A percentile compares a stretch with the other conserved stretches of the same genome.
These are phyloP conservation scores for Colletotrichum liriopes DNA, from an alignment of 2,329 filamentous ascomycete species.

Conservation along the genomic window DNA sequence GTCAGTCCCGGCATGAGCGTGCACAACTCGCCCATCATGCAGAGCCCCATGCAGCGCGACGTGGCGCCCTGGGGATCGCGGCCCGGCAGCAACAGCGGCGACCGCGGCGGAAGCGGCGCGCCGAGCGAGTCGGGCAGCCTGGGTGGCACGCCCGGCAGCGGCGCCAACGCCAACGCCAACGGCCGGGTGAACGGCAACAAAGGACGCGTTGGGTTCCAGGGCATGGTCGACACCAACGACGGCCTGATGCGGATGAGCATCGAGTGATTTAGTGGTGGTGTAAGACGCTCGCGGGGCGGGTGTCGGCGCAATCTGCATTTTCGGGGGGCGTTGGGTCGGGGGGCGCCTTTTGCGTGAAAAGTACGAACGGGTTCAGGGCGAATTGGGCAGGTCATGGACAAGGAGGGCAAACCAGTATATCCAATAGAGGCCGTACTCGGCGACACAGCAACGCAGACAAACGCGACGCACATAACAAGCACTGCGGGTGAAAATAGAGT, in stretches of 20 bases:
- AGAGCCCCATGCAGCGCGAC: constrained; percentile 85
- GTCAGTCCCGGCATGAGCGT: constrained; percentile 93
- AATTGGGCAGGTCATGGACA: constrained; percentile 5
- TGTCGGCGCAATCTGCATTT: constrained; percentile 13
- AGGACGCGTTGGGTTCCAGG: constrained; percentile 84
- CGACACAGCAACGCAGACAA: constrained; percentile 2
- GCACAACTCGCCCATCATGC: constrained; percentile 90
- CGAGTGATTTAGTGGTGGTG: constrained; percentile 67
- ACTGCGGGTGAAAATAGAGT: not conserved
- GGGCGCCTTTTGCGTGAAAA: constrained; percentile 7
- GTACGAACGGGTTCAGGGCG: constrained; percentile 8
- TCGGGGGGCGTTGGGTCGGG: not conserved
- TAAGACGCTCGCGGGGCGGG: not conserved
- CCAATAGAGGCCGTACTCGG: constrained; percentile 28
- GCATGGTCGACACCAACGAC: constrained; percentile 96
- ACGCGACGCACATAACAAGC: not conserved
- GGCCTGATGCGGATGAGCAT: constrained; percentile 98
- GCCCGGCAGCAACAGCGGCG: constrained; percentile 74
- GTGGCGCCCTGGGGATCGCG: constrained; percentile 80
- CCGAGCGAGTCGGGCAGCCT: constrained; percentile 66
- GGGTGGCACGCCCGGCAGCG: constrained; percentile 47
- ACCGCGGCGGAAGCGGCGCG: constrained; percentile 66
- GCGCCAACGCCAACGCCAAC: constrained; percentile 48
- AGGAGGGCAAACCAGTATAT: constrained; percentile 21
- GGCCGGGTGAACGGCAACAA: constrained; percentile 68